Evolutionary conservation across 23 red algal species (phyloP), one percentile per base, ranked within the genome.

Genomic region (Pyropia yezoensis): DNA sequence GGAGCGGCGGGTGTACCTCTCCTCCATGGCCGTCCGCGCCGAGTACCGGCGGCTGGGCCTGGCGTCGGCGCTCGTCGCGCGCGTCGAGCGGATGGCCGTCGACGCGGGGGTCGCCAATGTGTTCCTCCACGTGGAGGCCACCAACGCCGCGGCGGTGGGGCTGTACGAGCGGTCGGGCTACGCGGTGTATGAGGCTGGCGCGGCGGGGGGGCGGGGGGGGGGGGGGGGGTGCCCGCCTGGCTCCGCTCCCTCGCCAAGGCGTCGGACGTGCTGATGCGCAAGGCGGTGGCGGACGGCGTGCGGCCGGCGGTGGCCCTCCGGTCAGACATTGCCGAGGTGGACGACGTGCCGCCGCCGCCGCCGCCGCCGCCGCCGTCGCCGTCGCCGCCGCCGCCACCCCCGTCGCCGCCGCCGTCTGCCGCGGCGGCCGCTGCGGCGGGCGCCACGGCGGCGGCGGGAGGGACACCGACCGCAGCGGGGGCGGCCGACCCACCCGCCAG

Each of bases 21-120:
- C 69, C 20, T 84, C 79, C 47, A 84, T 84, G 79, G 79, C 79
- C 22, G 33, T 84, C 39, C 54, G 79, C 33, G 50, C 67, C 20
- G 79, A 24, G 5, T 84, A 71, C 69, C 52, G 69, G 62, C 54
- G 79, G 23, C 47, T 67, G 49, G 79, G 79, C 26, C 69, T 84
- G 13, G 79, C 79, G 29, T 61, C 73, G 19, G 21, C 29, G 16
- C 52, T 84, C 54, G 20, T 84, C 49, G 68, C 33, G 15, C 11
- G 66, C 19, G 70, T 75, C 1, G 59, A 64, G 28, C 19, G 68
- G 16, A 49, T 84, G 45, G 69, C 59, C 2, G 19, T 18, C 33
- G 45, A 70, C 30, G 52, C 64, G 14, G 69, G 60, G 51, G 68
- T 33, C 18, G 28, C 47, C 27, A 71, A 73, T 20, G 68, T 84